A percentile compares a stretch with the other conserved stretches of the same genome.
Conservation (phyloP, 331 rosid genomes). For the Arachis monticola region DNA sequence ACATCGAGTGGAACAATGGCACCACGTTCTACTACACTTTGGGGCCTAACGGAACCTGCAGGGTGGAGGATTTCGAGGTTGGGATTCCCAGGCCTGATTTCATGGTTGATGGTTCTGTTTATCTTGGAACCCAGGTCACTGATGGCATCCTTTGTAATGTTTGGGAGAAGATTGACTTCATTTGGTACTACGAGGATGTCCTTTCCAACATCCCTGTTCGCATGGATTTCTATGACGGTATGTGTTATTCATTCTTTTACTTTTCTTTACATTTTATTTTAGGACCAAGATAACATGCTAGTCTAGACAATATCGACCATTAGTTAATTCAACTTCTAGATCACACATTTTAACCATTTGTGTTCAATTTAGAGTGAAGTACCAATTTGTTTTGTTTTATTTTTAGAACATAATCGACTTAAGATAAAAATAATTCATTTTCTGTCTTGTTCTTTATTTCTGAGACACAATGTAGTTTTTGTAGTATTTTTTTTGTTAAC, state of each 20-base stretch:
- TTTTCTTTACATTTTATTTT: not conserved
- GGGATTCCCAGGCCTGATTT: slow-evolving; percentile 60
- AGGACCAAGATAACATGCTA: not conserved
- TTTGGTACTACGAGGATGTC: slow-evolving; percentile 64
- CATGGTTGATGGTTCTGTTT: slow-evolving; percentile 52
- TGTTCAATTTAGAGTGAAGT: not conserved
- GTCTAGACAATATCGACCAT: not conserved
- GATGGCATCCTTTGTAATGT: slow-evolving; percentile 59
- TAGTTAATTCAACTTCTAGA: not conserved
- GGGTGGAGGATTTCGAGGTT: slow-evolving; percentile 38
- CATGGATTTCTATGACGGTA: slow-evolving; percentile 61
- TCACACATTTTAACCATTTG: not conserved
- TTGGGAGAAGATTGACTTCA: slow-evolving; percentile 59
- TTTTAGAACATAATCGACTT: too few relatives aligned
- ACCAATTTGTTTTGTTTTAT: too few relatives aligned
- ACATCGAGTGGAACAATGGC: slow-evolving; percentile 65
- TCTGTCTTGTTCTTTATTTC: too few relatives aligned
- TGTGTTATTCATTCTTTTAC: too few relatives aligned
- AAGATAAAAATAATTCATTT: too few relatives aligned
- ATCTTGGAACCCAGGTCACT: slow-evolving; percentile 47
- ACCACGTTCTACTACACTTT: slow-evolving; percentile 55
- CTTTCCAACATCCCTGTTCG: slow-evolving; percentile 52
- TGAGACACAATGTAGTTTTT: too few relatives aligned
- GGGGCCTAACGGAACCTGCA: slow-evolving; percentile 28
- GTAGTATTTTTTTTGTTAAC: too few relatives aligned